These are phyloP conservation scores for Chenopodium quinoa DNA, from an alignment of 148 eudicot species.

Conservation along the genomic window DNA sequence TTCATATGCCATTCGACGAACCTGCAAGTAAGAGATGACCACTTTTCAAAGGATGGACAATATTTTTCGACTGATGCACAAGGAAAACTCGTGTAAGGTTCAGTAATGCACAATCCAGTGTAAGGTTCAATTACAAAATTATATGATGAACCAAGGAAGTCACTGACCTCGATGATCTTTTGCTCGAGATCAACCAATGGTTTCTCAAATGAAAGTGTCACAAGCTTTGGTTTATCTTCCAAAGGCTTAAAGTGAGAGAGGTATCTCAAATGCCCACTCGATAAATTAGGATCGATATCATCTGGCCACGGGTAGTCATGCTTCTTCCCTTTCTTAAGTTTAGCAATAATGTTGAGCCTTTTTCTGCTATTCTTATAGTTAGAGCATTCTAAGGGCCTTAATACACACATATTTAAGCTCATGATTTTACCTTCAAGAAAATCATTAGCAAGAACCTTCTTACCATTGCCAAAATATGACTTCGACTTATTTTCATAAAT, in stretches of 20 bases:
- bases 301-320: constrained; percentile 87
- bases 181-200: constrained; percentile 44
- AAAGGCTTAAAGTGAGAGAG: constrained; percentile 81
- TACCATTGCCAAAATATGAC: constrained; percentile 10
- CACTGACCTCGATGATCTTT: constrained; percentile 61
- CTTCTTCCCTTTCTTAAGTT: constrained; percentile 68
- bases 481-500: not conserved
- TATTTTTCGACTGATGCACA: not conserved
- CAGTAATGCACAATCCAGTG: not conserved
- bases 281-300: constrained; percentile 62
- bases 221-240: constrained; percentile 73
- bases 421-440: constrained; percentile 1
- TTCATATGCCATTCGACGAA: constrained; percentile 79
- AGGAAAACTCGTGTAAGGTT: not conserved
- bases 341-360: constrained; percentile 33
- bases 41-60: not conserved
- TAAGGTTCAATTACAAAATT: not conserved
- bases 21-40: constrained; percentile 33
- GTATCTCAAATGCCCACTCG: constrained; percentile 65
- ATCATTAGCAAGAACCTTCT: constrained; percentile 5
- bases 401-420: constrained; percentile 12
- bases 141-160: not conserved
- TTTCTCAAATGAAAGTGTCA: constrained; percentile 60
- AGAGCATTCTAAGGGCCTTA: constrained; percentile 8
- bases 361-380: not conserved